Percentiles rank a stretch among this genome's conserved stretches.
Conservation (phyloP, 2,329 filamentous ascomycete genomes). For the Cytospora piceicola region DNA sequence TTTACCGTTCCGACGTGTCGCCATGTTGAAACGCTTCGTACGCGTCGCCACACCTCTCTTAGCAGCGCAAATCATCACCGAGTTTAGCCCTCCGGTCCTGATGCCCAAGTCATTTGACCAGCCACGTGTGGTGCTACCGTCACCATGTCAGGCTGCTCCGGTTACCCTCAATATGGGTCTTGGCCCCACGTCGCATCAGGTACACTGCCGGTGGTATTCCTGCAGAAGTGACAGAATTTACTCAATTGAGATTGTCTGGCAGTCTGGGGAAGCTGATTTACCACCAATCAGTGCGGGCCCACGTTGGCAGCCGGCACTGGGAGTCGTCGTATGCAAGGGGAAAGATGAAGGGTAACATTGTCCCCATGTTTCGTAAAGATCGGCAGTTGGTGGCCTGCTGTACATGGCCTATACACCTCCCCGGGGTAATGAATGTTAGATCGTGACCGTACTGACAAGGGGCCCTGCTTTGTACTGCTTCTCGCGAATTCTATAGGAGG, state of each 20-base stretch:
- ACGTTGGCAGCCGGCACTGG: not conserved
- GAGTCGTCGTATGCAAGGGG: not conserved
- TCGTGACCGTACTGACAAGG: too few relatives aligned
- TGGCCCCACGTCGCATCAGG: not conserved
- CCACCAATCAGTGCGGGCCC: conserved; percentile 4
- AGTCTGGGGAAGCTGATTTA: not conserved
- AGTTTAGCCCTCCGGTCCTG: not conserved
- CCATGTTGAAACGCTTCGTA: too few relatives aligned
- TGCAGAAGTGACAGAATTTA: not conserved
- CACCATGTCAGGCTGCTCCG: not conserved
- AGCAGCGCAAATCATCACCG: not conserved
- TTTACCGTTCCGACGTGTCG: too few relatives aligned
- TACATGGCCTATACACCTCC: too few relatives aligned
- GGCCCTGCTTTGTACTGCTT: too few relatives aligned
- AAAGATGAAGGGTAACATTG: not conserved
- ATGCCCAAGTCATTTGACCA: not conserved
- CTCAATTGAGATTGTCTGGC: not conserved
- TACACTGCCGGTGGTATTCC: not conserved
- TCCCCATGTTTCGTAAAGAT: not conserved
- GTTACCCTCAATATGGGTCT: not conserved
- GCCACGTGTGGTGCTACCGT: not conserved
- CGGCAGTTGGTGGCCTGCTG: not conserved
- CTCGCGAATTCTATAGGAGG: too few relatives aligned
- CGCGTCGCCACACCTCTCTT: too few relatives aligned
- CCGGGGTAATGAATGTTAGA: too few relatives aligned